Percentiles rank a stretch among this genome's conserved stretches.
These are phyloP conservation scores for Marasmius fiardii DNA, from an alignment of 1,284 basidiomycete genomes.

Conservation along the genomic window DNA sequence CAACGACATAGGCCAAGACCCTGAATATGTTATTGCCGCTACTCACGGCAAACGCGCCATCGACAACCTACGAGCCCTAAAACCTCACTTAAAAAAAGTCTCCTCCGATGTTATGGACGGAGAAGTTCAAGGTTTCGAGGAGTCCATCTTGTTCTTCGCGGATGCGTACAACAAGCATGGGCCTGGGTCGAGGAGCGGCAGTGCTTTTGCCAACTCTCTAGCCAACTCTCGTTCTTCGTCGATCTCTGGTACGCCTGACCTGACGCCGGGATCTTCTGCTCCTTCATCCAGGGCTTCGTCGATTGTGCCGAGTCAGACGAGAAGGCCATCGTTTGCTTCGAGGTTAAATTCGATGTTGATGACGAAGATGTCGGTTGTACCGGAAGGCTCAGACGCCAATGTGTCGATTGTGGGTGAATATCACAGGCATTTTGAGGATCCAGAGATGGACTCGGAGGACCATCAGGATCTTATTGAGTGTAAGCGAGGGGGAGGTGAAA, in stretches of 20 bases:
- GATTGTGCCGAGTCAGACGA: slow-evolving; percentile 27
- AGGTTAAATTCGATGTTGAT: slow-evolving; percentile 9
- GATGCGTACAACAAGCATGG: slow-evolving; percentile 57
- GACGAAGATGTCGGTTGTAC: slow-evolving; percentile 36
- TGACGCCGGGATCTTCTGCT: slow-evolving; percentile 31
- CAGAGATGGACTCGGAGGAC: too few relatives aligned
- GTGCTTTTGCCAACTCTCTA: slow-evolving; percentile 18
- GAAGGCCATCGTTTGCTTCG: slow-evolving; percentile 49
- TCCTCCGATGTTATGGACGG: slow-evolving; percentile 61
- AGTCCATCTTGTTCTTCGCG: slow-evolving; percentile 69
- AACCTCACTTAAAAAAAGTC: slow-evolving; percentile 43
- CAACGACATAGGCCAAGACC: slow-evolving; percentile 64
- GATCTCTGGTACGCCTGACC: slow-evolving; percentile 36
- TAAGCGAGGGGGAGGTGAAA: too few relatives aligned
- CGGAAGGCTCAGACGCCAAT: slow-evolving; percentile 32
- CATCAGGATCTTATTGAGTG: too few relatives aligned
- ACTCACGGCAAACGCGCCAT: slow-evolving; percentile 76
- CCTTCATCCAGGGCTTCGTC: slow-evolving; percentile 41
- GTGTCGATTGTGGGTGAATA: background rate
- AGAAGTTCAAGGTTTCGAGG: slow-evolving; percentile 68
- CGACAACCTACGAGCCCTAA: slow-evolving; percentile 61
- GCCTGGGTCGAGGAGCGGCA: slow-evolving; percentile 26
- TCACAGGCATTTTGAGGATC: too few relatives aligned
- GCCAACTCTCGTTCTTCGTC: slow-evolving; percentile 25
- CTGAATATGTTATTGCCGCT: slow-evolving; percentile 61